phyloP scores from a whole-genome alignment of 345 rosid species.

The Xanthoceras sorbifolium region DNA sequence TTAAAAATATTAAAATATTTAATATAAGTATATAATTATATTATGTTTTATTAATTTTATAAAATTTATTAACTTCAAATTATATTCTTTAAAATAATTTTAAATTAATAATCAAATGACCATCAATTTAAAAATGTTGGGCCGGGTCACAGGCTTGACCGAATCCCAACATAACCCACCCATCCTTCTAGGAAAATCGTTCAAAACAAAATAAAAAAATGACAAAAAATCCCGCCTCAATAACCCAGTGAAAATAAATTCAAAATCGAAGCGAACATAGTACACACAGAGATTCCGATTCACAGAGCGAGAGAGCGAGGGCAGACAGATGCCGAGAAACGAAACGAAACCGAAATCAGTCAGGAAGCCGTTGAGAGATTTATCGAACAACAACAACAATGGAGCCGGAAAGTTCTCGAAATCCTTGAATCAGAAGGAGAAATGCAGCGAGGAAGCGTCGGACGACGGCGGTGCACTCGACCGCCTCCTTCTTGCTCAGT shows the following conservation, averaged over 20 bases:
- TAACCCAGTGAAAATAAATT: neutral
- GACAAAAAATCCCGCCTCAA: constrained; percentile 14
- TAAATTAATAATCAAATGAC: no score
- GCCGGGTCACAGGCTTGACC: neutral
- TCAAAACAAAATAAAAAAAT: neutral
- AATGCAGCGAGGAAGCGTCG: constrained; percentile 20
- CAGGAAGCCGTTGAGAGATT: constrained; percentile 41
- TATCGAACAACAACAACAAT: constrained; percentile 26
- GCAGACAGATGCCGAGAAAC: constrained; percentile 43
- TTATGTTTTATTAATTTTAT: no score
- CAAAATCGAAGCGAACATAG: neutral
- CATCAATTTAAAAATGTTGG: neutral
- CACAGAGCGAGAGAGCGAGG: constrained; percentile 4
- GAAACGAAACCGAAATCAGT: constrained; percentile 35
- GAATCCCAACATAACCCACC: neutral
- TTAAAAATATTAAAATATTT: no score
- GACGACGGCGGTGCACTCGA: constrained; percentile 48
- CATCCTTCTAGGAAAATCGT: neutral
- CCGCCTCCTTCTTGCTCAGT: constrained; percentile 61
- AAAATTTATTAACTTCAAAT: no score
- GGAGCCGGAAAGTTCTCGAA: constrained; percentile 28
- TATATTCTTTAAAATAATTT: no score
- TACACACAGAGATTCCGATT: neutral
- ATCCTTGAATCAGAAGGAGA: constrained; percentile 24
- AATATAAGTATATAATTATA: no score